phyloP scores from a whole-genome alignment of 1,284 basidiomycete species.

The Sutorius eximius region DNA sequence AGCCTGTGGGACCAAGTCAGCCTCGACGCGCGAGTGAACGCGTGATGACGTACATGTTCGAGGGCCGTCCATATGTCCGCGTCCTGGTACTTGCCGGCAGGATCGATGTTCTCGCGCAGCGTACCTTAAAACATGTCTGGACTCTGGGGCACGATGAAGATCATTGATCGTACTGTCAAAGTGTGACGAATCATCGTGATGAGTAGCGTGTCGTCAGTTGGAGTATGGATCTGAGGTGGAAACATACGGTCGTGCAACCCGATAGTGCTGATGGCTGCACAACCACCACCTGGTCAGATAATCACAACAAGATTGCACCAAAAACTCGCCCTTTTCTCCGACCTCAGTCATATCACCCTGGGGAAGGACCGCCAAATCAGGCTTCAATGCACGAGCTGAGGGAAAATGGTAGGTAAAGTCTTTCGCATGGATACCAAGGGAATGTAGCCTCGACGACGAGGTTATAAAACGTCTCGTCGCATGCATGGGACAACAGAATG shows the following conservation, averaged over 20 bases:
- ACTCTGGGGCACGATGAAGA: neutral
- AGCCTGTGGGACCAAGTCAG: neutral
- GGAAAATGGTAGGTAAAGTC: too few species aligned
- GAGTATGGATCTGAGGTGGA: too few species aligned
- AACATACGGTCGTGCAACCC: conserved; percentile 76
- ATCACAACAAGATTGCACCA: too few species aligned
- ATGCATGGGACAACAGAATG: conserved; percentile 88
- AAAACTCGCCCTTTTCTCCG: conserved; percentile 46
- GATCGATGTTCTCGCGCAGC: neutral
- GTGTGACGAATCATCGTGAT: too few species aligned
- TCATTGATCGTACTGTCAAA: neutral
- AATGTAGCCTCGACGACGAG: conserved; percentile 69
- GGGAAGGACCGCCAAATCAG: conserved; percentile 53
- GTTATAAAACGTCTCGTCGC: conserved; percentile 77
- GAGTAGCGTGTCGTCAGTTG: too few species aligned
- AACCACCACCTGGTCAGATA: too few species aligned
- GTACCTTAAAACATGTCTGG: neutral
- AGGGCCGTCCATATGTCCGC: neutral
- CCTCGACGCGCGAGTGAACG: too few species aligned
- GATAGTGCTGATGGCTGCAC: conserved; percentile 50
- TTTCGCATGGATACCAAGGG: neutral
- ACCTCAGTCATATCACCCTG: conserved; percentile 77
- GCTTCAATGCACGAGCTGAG: too few species aligned
- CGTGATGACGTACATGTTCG: neutral
- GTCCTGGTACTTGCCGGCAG: neutral